Evolutionary conservation across 139 green algal species (phyloP).

Genomic region (Spirogloea muscicola): DNA sequence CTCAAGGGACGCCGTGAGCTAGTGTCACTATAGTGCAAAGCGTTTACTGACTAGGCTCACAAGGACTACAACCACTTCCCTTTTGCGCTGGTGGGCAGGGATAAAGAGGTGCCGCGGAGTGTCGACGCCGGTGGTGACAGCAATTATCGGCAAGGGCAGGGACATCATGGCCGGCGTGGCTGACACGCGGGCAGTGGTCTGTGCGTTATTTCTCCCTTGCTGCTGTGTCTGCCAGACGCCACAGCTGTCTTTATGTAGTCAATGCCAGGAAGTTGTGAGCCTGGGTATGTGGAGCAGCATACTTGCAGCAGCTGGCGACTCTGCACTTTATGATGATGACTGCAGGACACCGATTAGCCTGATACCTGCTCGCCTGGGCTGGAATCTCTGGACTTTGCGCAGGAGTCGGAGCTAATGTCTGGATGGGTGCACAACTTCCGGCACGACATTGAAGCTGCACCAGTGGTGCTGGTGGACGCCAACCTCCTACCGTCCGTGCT

Average conservation of each 20-base stretch:
- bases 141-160: not conserved
- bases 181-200: not conserved
- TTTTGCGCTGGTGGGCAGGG: not conserved
- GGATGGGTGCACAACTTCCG: not conserved
- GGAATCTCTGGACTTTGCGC: too few relatives aligned
- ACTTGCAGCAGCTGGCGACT: not conserved
- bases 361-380: too few relatives aligned
- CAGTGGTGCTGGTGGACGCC: conserved; percentile 1
- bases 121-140: not conserved
- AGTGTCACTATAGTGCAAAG: not conserved
- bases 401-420: not conserved
- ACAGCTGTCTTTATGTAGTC: not conserved
- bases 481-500: not conserved
- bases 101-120: not conserved
- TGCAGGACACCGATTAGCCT: too few relatives aligned
- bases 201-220: not conserved
- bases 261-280: not conserved
- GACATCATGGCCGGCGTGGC: not conserved
- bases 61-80: too few relatives aligned
- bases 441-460: not conserved
- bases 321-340: not conserved
- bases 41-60: not conserved
- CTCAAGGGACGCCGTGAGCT: not conserved
- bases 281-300: too few relatives aligned
- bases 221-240: not conserved